Evolutionary conservation across 2,329 filamentous ascomycete genomes (phyloP).

Genomic region (Cladobotryum protrusum): DNA sequence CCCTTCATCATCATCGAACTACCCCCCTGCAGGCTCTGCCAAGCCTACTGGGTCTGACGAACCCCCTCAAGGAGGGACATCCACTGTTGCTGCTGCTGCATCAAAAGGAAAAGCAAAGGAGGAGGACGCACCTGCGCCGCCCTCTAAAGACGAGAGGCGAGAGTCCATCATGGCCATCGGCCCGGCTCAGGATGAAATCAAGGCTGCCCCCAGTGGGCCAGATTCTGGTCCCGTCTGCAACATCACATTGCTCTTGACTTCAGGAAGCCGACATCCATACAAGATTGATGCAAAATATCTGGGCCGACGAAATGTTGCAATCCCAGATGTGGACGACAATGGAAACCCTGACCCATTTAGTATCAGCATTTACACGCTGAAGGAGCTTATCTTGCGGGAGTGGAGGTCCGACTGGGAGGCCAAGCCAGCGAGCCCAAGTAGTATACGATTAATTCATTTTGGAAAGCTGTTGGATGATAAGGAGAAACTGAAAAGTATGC

Average conservation of each 20-base stretch:
- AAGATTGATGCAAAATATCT: conserved; percentile 85
- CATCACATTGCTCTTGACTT: conserved; percentile 79
- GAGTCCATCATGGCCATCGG: conserved; percentile 38
- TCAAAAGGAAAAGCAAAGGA: conserved; percentile 29
- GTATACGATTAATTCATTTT: conserved; percentile 87
- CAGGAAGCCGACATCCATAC: conserved; percentile 79
- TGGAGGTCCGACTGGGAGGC: conserved; percentile 91
- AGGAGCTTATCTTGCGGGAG: conserved; percentile 87
- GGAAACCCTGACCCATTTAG: conserved; percentile 71
- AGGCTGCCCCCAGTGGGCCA: conserved; percentile 23
- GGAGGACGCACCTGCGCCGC: conserved; percentile 1
- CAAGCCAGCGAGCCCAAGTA: conserved; percentile 77
- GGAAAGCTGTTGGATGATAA: conserved; percentile 89
- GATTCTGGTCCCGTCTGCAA: conserved; percentile 47
- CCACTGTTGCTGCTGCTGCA: conserved; percentile 16
- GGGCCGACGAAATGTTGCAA: conserved; percentile 68
- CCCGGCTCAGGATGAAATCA: conserved; percentile 37
- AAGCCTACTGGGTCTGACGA: conserved; percentile 14
- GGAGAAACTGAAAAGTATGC: conserved; percentile 70
- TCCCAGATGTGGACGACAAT: conserved; percentile 57
- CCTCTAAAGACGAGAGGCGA: conserved; percentile 17
- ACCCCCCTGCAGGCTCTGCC: conserved; percentile 15
- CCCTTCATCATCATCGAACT: conserved; percentile 13
- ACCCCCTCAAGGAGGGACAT: conserved; percentile 17
- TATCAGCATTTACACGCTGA: conserved; percentile 89